Evolutionary conservation across 2,329 filamentous ascomycete genomes (phyloP).

Genomic region (Thielaviopsis musarum): DNA sequence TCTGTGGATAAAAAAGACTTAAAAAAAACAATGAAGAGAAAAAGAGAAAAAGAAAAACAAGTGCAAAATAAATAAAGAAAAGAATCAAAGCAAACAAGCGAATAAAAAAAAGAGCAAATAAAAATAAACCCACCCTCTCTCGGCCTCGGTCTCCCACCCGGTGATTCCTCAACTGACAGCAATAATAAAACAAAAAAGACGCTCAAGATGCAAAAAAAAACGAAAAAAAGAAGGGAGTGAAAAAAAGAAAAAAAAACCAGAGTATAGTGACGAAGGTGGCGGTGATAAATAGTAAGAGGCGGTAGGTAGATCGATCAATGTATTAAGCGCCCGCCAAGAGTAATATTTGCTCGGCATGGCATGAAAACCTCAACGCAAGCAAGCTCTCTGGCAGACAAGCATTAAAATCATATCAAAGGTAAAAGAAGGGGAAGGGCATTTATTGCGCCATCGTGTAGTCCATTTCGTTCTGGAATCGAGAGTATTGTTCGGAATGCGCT

Average conservation of each 20-base stretch:
- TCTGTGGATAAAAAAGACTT: conserved; percentile 14
- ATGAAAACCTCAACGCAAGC: neutral
- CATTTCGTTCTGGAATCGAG: conserved; percentile 7
- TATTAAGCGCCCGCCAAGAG: conserved; percentile 28
- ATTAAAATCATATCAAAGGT: neutral
- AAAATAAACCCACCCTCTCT: neutral
- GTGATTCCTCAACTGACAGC: neutral
- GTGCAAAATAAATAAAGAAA: neutral
- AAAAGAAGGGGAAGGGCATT: neutral
- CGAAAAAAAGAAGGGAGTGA: conserved; percentile 17
- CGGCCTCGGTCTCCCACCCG: too few relatives aligned
- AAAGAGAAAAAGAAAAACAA: neutral
- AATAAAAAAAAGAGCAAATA: conserved; percentile 14
- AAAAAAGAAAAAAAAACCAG: conserved; percentile 19
- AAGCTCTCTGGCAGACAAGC: neutral
- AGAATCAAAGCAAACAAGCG: conserved; percentile 13
- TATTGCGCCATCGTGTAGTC: conserved; percentile 11
- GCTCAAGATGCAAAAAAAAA: conserved; percentile 16
- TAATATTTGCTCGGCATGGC: too few relatives aligned
- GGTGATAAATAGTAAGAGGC: neutral
- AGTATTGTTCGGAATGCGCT: conserved; percentile 8
- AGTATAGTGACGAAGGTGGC: conserved; percentile 16
- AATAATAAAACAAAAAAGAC: conserved; percentile 13
- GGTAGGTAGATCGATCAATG: conserved; percentile 14
- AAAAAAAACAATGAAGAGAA: neutral